Base-by-base conservation (phyloP, 805 yeast species). In the Trichomonascus vanleenenianus region DNA sequence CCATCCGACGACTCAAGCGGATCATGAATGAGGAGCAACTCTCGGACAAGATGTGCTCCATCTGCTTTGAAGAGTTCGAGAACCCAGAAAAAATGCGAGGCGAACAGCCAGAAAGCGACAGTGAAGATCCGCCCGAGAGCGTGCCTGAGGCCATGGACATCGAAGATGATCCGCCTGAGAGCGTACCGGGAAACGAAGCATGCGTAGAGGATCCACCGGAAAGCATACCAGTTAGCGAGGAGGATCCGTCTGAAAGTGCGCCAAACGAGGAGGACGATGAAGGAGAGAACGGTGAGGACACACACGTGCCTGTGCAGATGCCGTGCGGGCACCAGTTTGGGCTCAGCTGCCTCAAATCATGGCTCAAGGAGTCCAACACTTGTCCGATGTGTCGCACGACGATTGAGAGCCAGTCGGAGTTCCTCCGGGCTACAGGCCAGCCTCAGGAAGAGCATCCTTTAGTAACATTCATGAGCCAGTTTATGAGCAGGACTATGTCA, bases 241-340 rank as follows among this genome's bases (percentile, higher is more conserved):
- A 11, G 20, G 49, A 46, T 36, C 49, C 49, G 3, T 44, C 47
- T 18, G 43, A 20, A 19, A 37, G 41, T 11, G 45, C 31, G 16
- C 42, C 41, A 12, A 43, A 42, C 2, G 45, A 45, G 3, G 40
- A 18, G 12, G 30, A 27, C 2, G 8, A 35, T 18, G 42, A 30
- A 34, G 22, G 20, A 15, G 15, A 32, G 11, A 30, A 42, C 11
- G 30, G 22, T 19, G 34, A 16, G 7, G 44, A 6, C 3, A 14
- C 18, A 20, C 97, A 93, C 60, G 62, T 72, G 3, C 83, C 96
- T 0, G 71, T 84, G 1, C 67, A 74, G 47, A 70, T 91, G 74
- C 93, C 95, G 0, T 91, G 98, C 62, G 79, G 79, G 7, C 98
- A 91, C 59, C 59, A 79, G 0, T 91, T 93, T 68, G 97, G 98